These are phyloP conservation scores for Phytophthora fragariae DNA, from an alignment of 352 stramenopile species.

Conservation along the genomic window DNA sequence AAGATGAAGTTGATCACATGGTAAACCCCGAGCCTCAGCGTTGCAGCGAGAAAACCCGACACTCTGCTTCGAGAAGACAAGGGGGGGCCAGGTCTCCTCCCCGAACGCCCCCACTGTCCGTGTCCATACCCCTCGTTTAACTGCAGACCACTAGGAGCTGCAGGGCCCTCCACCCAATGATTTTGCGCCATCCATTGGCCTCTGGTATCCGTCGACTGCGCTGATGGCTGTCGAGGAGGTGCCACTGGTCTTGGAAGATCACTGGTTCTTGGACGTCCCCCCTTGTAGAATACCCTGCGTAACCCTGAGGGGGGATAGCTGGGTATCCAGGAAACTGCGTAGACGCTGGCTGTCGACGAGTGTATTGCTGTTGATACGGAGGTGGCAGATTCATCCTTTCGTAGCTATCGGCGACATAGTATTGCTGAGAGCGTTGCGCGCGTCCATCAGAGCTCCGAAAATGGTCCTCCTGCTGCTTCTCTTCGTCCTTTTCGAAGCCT, in stretches of 20 bases:
- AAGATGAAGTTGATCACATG: constrained; percentile 67
- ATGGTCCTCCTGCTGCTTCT: constrained; percentile 1
- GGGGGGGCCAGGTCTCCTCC: not conserved
- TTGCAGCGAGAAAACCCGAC: constrained; percentile 36
- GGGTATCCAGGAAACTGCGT: constrained; percentile 8
- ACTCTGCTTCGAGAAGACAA: not conserved
- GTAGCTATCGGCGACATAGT: not conserved
- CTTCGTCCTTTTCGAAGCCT: constrained; percentile 1
- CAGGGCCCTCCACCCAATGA: constrained; percentile 11
- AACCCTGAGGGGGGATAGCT: constrained; percentile 7
- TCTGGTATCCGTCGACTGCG: constrained; percentile 10
- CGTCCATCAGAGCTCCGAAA: constrained; percentile 3
- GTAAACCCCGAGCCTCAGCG: constrained; percentile 60
- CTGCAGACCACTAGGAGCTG: constrained; percentile 1
- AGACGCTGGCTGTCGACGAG: not conserved
- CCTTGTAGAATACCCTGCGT: constrained; percentile 3
- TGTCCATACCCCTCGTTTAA: not conserved
- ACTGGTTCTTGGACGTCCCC: constrained; percentile 1
- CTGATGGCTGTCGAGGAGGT: constrained; percentile 11
- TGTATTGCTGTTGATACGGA: constrained; percentile 12
- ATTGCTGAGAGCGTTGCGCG: constrained; percentile 14
- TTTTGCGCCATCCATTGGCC: constrained; percentile 29
- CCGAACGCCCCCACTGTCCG: constrained; percentile 7
- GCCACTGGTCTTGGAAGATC: constrained; percentile 15
- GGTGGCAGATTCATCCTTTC: constrained; percentile 3